Evolutionary conservation across 2,329 filamentous ascomycete species (phyloP).

Genomic region (Pseudocercospora fijiensis): DNA sequence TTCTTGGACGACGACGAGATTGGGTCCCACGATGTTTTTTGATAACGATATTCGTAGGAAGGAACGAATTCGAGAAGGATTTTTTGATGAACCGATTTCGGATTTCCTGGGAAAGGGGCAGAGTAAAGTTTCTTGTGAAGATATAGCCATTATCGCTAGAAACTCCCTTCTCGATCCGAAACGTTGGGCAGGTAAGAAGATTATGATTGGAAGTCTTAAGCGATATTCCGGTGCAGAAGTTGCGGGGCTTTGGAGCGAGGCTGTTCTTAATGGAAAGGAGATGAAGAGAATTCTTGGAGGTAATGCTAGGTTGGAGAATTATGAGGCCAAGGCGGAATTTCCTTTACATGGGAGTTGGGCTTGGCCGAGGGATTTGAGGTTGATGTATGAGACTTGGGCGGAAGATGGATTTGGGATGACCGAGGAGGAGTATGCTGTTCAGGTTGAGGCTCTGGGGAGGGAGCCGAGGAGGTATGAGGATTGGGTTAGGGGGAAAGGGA

Average conservation of each 20-base stretch:
- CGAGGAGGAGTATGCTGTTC: conserved; percentile 17
- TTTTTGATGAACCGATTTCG: conserved; percentile 20
- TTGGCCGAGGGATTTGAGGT: conserved; percentile 21
- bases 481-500: conserved; percentile 15
- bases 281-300: conserved; percentile 7
- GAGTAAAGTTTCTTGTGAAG: conserved; percentile 15
- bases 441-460: conserved; percentile 18
- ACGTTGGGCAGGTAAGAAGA: conserved; percentile 18
- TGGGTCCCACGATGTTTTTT: conserved; percentile 23
- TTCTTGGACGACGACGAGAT: conserved; percentile 15
- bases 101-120: conserved; percentile 8
- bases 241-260: conserved; percentile 12
- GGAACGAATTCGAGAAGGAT: conserved; percentile 14
- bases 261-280: conserved; percentile 11
- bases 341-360: conserved; percentile 3
- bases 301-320: conserved; percentile 1
- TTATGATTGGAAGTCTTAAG: conserved; percentile 19
- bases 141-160: conserved; percentile 15
- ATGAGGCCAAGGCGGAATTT: neutral
- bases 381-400: conserved; percentile 21
- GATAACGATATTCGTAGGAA: conserved; percentile 18
- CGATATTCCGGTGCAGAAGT: conserved; percentile 12
- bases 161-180: conserved; percentile 9
- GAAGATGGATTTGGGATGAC: conserved; percentile 20
- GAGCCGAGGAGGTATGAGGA: conserved; percentile 18